Evolutionary conservation across 176 grass and related monocot genomes (phyloP).

Genomic region (Oryza longistaminata): DNA sequence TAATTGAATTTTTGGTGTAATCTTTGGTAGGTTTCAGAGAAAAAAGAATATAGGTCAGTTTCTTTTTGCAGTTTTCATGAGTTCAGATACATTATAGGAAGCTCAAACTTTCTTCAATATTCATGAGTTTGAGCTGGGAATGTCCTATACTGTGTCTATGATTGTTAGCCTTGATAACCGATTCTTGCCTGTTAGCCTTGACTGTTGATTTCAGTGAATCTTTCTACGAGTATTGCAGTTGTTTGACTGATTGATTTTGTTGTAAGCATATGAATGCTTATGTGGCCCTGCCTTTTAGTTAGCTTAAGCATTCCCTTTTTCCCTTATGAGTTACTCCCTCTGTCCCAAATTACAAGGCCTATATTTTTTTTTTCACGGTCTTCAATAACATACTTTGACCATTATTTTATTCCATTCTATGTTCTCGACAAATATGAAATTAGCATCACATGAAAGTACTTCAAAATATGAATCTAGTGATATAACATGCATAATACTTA

Average conservation of each 20-base stretch:
- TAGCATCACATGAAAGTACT: no score
- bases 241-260: neutral
- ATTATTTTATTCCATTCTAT: no score
- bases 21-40: neutral
- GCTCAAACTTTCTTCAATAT: conserved; percentile 1
- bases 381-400: no score
- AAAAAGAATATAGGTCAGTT: neutral
- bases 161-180: neutral
- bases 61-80: neutral
- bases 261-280: neutral
- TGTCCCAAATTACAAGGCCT: no score
- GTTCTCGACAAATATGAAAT: no score
- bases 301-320: neutral
- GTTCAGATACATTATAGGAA: neutral
- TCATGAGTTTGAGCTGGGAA: conserved; percentile 1
- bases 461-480: no score
- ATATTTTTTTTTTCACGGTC: no score
- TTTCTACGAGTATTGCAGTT: neutral
- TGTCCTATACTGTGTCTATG: neutral
- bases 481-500: no score
- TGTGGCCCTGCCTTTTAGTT: neutral
- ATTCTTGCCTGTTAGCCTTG: neutral
- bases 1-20: neutral
- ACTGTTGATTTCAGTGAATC: neutral
- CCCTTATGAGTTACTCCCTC: no score